Evolutionary conservation across 768 basidiomycete genomes (phyloP).

Genomic region (Trametes sanguinea): DNA sequence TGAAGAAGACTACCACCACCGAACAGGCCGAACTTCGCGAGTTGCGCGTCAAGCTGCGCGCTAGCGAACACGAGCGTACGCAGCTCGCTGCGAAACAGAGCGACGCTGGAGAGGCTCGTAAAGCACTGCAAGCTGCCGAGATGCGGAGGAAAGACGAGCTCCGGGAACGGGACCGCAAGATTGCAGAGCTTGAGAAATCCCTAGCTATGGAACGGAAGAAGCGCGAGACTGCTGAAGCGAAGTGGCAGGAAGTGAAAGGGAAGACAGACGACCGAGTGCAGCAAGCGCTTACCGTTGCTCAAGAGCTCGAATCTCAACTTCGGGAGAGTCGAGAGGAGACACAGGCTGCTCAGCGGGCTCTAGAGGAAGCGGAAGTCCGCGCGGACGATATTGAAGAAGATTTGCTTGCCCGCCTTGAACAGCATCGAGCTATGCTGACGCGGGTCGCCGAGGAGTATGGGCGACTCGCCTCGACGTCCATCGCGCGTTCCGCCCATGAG

Average conservation of each 20-base stretch:
- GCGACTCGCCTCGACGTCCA: constrained; percentile 33
- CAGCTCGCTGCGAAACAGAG: constrained; percentile 54
- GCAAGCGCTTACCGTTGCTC: constrained; percentile 36
- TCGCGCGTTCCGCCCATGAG: constrained; percentile 26
- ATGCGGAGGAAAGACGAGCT: constrained; percentile 55
- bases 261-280: constrained; percentile 45
- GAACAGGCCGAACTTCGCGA: constrained; percentile 69
- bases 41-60: constrained; percentile 56
- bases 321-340: constrained; percentile 40
- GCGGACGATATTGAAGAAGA: constrained; percentile 44
- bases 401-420: constrained; percentile 53
- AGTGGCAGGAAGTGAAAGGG: constrained; percentile 43
- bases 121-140: constrained; percentile 51
- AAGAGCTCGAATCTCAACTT: constrained; percentile 41
- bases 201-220: constrained; percentile 51
- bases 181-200: constrained; percentile 58
- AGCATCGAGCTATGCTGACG: constrained; percentile 46
- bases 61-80: constrained; percentile 56
- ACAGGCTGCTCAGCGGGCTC: constrained; percentile 35
- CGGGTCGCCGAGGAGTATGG: constrained; percentile 52
- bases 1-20: constrained; percentile 48
- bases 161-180: constrained; percentile 52
- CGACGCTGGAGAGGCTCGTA: constrained; percentile 53
- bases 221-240: constrained; percentile 49
- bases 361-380: constrained; percentile 36